These are phyloP conservation scores for Sarcomyxa edulis DNA, from an alignment of 768 basidiomycete genomes.

Conservation along the genomic window DNA sequence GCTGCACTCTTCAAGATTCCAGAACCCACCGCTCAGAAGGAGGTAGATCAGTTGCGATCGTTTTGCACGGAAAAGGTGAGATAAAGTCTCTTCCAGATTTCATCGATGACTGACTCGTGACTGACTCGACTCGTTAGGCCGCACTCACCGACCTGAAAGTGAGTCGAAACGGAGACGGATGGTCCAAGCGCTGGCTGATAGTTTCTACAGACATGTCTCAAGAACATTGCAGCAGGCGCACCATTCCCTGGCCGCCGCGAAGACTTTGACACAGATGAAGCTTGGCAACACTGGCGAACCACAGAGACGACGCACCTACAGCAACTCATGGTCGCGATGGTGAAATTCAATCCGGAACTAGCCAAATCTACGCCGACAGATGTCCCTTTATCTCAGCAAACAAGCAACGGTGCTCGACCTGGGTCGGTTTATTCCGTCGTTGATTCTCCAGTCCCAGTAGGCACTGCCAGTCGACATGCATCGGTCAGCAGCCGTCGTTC, in stretches of 20 bases:
- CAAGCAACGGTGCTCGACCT: constrained; percentile 46
- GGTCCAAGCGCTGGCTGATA: constrained; percentile 8
- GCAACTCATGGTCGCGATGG: constrained; percentile 84
- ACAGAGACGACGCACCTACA: constrained; percentile 80
- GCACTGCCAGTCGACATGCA: constrained; percentile 39
- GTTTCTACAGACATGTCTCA: constrained; percentile 68
- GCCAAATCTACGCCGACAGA: constrained; percentile 73
- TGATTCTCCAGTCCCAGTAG: constrained; percentile 27
- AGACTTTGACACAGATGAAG: constrained; percentile 80
- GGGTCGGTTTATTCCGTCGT: constrained; percentile 47
- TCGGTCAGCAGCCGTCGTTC: constrained; percentile 72
- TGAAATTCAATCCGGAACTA: constrained; percentile 80
- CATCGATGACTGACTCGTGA: constrained; percentile 1
- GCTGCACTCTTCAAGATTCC: constrained; percentile 72
- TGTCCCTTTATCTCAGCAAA: constrained; percentile 33
- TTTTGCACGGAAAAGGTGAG: constrained; percentile 74
- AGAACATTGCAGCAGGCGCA: constrained; percentile 81
- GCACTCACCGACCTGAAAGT: constrained; percentile 88
- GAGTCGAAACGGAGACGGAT: constrained; percentile 4
- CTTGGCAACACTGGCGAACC: constrained; percentile 81
- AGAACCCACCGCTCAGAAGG: constrained; percentile 60
- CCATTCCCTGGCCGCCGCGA: constrained; percentile 82
- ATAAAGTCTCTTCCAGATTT: not conserved
- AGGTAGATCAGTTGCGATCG: constrained; percentile 62
- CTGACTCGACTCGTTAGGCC: constrained; percentile 41